Percentiles rank a stretch among this genome's conserved stretches.
phyloP scores from a whole-genome alignment of 441 rosid species.

The Biscutella laevigata region DNA sequence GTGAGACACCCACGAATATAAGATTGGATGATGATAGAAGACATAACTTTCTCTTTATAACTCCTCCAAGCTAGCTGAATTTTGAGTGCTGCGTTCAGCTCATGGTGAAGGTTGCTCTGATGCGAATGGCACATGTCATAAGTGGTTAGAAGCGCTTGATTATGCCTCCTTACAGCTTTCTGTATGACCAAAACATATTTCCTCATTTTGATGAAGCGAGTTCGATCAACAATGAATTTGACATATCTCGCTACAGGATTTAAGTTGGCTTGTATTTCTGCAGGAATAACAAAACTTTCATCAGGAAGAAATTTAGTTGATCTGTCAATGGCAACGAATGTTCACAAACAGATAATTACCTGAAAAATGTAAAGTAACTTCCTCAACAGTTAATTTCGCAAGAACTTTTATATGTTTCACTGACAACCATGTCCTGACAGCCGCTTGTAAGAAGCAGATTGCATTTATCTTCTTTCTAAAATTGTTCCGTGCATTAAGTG shows the following conservation, averaged over 20 bases:
- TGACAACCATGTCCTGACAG: slow-evolving; percentile 47
- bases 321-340: neutral
- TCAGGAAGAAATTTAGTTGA: neutral
- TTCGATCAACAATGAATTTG: slow-evolving; percentile 43
- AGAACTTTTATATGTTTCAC: slow-evolving; percentile 33
- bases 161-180: slow-evolving; percentile 41
- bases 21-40: slow-evolving; percentile 59
- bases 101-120: slow-evolving; percentile 21
- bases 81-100: slow-evolving; percentile 39
- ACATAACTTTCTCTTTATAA: slow-evolving; percentile 28
- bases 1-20: slow-evolving; percentile 51
- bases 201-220: slow-evolving; percentile 39
- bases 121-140: slow-evolving; percentile 13
- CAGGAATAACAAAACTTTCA: slow-evolving; percentile 13
- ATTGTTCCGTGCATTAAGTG: slow-evolving; percentile 32
- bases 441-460: slow-evolving; percentile 44
- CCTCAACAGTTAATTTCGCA: slow-evolving; percentile 17
- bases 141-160: neutral
- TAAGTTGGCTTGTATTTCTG: slow-evolving; percentile 30
- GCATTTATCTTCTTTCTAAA: slow-evolving; percentile 46
- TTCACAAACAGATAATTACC: slow-evolving; percentile 28
- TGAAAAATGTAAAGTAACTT: slow-evolving; percentile 23
- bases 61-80: slow-evolving; percentile 57
- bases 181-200: slow-evolving; percentile 47
- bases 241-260: slow-evolving; percentile 31